These are phyloP conservation scores for Pilobolus umbonatus DNA, from an alignment of 192 early-diverging fungal species.

Conservation along the genomic window DNA sequence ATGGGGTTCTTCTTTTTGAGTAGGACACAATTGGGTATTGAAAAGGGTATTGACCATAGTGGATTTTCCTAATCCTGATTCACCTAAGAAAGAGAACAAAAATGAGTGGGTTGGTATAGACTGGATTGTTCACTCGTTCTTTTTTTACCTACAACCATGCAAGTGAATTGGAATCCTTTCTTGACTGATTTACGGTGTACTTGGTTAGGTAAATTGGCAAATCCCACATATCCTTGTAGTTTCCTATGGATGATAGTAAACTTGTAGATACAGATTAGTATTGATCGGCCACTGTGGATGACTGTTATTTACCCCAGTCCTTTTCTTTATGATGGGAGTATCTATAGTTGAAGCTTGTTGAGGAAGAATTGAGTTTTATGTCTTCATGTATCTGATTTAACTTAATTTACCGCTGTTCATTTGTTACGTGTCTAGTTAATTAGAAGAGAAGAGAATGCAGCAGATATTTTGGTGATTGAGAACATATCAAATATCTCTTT, in stretches of 20 bases:
- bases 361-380: too few relatives aligned
- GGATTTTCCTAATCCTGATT: slow-evolving; percentile 95
- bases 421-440: too few relatives aligned
- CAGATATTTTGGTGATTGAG: too few relatives aligned
- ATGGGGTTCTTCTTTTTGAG: slow-evolving; percentile 68
- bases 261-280: too few relatives aligned
- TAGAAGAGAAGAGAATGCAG: too few relatives aligned
- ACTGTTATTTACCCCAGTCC: too few relatives aligned
- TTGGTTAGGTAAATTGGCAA: slow-evolving; percentile 93
- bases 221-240: slow-evolving; percentile 87
- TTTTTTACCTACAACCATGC: slow-evolving; percentile 87
- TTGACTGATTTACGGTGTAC: slow-evolving; percentile 92
- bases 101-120: neutral
- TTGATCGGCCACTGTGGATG: too few relatives aligned
- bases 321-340: too few relatives aligned
- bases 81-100: slow-evolving; percentile 50
- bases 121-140: slow-evolving; percentile 8
- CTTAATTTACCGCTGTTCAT: too few relatives aligned
- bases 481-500: too few relatives aligned
- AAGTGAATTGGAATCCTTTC: slow-evolving; percentile 90
- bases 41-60: slow-evolving; percentile 98
- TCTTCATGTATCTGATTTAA: too few relatives aligned
- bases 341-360: too few relatives aligned
- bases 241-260: slow-evolving; percentile 44
- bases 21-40: slow-evolving; percentile 81